Evolutionary conservation across 1,139 yeast genomes (phyloP).

Genomic region (Pichia sp.): DNA sequence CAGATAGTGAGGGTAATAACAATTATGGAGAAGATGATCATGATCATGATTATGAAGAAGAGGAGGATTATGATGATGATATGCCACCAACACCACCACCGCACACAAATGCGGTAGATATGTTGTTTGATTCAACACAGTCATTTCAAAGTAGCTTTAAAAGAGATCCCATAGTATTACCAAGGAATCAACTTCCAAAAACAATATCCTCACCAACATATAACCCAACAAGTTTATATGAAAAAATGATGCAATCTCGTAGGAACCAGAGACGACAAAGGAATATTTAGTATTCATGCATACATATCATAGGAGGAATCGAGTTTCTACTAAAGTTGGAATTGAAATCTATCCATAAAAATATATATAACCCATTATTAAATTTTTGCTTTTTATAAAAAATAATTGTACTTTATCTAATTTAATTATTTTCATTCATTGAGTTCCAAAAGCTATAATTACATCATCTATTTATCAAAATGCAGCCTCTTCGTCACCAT

Average conservation of each 20-base stretch:
- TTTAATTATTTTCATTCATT: background rate
- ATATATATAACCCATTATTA: too few species aligned
- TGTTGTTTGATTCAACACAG: too few species aligned
- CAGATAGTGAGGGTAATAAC: too few species aligned
- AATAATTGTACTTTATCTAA: background rate
- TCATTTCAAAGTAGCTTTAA: too few species aligned
- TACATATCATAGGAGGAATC: too few species aligned
- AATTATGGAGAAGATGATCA: background rate
- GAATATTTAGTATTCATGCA: too few species aligned
- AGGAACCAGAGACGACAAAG: background rate
- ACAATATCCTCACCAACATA: too few species aligned
- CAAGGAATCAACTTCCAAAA: too few species aligned
- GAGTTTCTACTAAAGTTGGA: too few species aligned
- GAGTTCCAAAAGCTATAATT: background rate
- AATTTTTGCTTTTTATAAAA: too few species aligned
- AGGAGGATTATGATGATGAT: conserved; percentile 6
- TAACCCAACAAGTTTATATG: conserved; percentile 9
- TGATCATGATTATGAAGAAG: background rate
- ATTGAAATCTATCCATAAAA: too few species aligned
- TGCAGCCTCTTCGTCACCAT: conserved; percentile 57
- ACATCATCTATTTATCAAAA: conserved; percentile 31
- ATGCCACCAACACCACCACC: conserved; percentile 23
- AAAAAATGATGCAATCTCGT: conserved; percentile 9
- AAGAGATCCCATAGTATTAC: background rate
- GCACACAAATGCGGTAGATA: conserved; percentile 9